Evolutionary conservation across 2,329 filamentous ascomycete genomes (phyloP), one percentile per base, ranked within the genome.

Genomic region (Fusarium torulosum): DNA sequence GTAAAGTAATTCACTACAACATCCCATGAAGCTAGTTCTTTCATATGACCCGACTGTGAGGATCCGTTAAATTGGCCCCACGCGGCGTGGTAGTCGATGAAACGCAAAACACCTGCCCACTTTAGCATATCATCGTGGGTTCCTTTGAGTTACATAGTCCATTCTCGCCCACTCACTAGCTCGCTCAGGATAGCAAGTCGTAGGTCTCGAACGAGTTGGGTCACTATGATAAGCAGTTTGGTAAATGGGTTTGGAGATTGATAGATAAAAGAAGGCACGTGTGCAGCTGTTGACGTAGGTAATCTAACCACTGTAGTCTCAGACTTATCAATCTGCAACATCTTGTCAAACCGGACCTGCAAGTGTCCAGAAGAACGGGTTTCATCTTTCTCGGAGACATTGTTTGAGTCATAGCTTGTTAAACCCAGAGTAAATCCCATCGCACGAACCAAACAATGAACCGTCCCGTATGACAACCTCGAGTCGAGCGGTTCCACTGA

Each of bases 361-460:
- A 13, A 29, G 13, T 23, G 37, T 19, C 42, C 27, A 25, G 33
- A 43, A 52, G 37, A 29, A 10, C 15, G 11, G 20, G 40, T 15
- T 42, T 50, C 42, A 21, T 43, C 14, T 42, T n/a, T 5, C 19
- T 44, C n/a, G 23, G 11, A 45, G 40, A 33, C 27, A 60, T 21
- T 19, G n/a, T 14, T 43, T 29, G 47, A 60, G 55, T 44, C 58
- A 45, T 40, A 27, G 45, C 44, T 37, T 15, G 11, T 37, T 17
- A 31, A 56, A 21, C 21, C 38, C 43, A 61, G 41, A 46, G 25
- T 31, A 29, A 27, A 44, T 54, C 37, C 44, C 10, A 49, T 53
- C 33, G 43, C 59, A 56, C 38, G 37, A 54, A 63, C 59, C 59
- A 63, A 45, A 38, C 31, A 35, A 44, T 23, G 42, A 56, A 49